A percentile compares a stretch with the other conserved stretches of the same genome.
These are phyloP conservation scores for Kluyveromyces starmeri DNA, from an alignment of 805 yeast genomes.

Conservation along the genomic window DNA sequence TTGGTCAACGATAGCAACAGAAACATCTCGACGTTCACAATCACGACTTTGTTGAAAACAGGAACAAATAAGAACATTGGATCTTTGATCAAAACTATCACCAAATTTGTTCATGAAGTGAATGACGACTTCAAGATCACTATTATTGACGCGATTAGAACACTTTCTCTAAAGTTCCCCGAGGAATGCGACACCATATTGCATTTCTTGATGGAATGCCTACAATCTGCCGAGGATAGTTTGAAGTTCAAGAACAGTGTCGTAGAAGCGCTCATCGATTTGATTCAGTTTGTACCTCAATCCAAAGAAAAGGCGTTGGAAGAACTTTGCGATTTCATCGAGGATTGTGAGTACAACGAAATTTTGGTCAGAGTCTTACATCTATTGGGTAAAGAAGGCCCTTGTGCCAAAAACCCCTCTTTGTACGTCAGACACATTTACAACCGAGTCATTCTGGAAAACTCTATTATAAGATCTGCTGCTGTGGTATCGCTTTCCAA, in stretches of 20 bases:
- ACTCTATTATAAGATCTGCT: conserved; percentile 89
- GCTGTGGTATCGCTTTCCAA: conserved; percentile 90
- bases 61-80: conserved; percentile 88
- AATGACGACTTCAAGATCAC: conserved; percentile 93
- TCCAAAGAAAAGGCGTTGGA: conserved; percentile 78
- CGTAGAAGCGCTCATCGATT: conserved; percentile 87
- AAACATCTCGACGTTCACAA: conserved; percentile 92
- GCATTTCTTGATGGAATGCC: conserved; percentile 67
- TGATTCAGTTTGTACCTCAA: conserved; percentile 77
- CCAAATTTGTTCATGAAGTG: conserved; percentile 84
- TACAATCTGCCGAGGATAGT: conserved; percentile 83
- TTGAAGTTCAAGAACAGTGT: conserved; percentile 75
- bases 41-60: conserved; percentile 89
- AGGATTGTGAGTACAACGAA: conserved; percentile 95
- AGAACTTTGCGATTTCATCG: conserved; percentile 91
- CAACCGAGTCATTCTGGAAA: conserved; percentile 93
- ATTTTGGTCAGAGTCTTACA: conserved; percentile 88
- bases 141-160: conserved; percentile 90
- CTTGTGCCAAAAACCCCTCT: conserved; percentile 75
- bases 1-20: conserved; percentile 83
- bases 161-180: conserved; percentile 89
- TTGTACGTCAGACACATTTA: conserved; percentile 91
- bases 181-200: conserved; percentile 78
- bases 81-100: conserved; percentile 76
- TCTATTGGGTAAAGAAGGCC: conserved; percentile 90